Percentiles rank a stretch among this genome's conserved stretches.
Evolutionary conservation across 495 filamentous ascomycete genomes (phyloP).

Genomic region (Bryoglossum gracile): DNA sequence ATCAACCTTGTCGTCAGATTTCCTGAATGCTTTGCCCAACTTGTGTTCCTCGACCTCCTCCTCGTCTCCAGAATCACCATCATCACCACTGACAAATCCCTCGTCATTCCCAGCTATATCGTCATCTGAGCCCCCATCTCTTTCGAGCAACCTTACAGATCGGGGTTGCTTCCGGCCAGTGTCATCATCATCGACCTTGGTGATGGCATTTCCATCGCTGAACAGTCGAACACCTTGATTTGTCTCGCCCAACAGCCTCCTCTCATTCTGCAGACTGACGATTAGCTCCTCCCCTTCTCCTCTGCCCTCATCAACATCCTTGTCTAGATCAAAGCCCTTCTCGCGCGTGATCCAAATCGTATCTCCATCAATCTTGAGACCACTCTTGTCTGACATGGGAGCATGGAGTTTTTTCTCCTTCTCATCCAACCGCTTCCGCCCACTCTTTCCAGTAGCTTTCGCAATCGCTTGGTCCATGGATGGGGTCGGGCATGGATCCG

Average conservation of each 20-base stretch:
- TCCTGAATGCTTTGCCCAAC: slow-evolving; percentile 48
- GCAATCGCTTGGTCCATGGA: slow-evolving; percentile 77
- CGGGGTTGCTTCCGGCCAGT: slow-evolving; percentile 65
- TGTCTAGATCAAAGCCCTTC: slow-evolving; percentile 67
- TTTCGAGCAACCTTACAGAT: slow-evolving; percentile 56
- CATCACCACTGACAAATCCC: slow-evolving; percentile 56
- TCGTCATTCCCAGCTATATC: slow-evolving; percentile 44
- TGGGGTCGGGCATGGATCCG: slow-evolving; percentile 93
- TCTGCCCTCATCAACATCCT: slow-evolving; percentile 59
- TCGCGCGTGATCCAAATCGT: slow-evolving; percentile 52
- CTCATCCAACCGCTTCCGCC: slow-evolving; percentile 72
- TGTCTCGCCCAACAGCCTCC: slow-evolving; percentile 72
- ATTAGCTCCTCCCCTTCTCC: slow-evolving; percentile 92
- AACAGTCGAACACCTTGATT: slow-evolving; percentile 80
- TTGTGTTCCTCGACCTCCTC: slow-evolving; percentile 47
- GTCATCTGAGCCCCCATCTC: slow-evolving; percentile 48
- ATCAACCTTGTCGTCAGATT: slow-evolving; percentile 33
- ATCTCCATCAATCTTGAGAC: slow-evolving; percentile 60
- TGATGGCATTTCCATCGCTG: slow-evolving; percentile 62
- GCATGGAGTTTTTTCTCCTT: slow-evolving; percentile 95
- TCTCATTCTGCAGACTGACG: slow-evolving; percentile 77
- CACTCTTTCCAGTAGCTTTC: slow-evolving; percentile 72
- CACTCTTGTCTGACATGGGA: slow-evolving; percentile 95
- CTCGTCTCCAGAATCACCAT: slow-evolving; percentile 46
- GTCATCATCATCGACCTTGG: slow-evolving; percentile 52